These are phyloP conservation scores for Populus nigra DNA, from an alignment of 345 rosid genomes.

Conservation along the genomic window DNA sequence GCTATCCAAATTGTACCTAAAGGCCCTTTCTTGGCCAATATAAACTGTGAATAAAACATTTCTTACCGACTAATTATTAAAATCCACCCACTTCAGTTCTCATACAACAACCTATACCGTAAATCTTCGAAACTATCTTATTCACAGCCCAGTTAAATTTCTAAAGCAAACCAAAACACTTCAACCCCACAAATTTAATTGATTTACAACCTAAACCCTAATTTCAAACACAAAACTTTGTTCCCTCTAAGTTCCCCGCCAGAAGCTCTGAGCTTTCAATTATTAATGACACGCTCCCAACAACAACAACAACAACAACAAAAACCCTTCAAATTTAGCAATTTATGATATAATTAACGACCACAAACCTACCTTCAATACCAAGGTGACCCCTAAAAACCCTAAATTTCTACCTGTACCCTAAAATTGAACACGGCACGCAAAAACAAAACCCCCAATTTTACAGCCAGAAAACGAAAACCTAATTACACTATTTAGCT, in stretches of 20 bases:
- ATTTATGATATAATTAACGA: background rate
- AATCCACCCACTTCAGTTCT: background rate
- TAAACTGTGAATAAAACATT: constrained; percentile 99
- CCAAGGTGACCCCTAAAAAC: background rate
- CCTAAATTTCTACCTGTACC: constrained; percentile 8
- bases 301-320: background rate
- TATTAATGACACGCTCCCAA: background rate
- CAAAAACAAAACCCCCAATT: constrained; percentile 1
- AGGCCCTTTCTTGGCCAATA: constrained; percentile 99
- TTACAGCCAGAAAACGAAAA: constrained; percentile 1
- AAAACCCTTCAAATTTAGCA: background rate
- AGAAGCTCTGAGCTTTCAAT: background rate
- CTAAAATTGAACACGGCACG: background rate
- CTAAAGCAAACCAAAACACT: constrained; percentile 25
- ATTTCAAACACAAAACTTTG: background rate
- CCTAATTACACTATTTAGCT: constrained; percentile 14
- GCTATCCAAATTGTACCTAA: constrained; percentile 99
- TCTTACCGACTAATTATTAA: constrained; percentile 17
- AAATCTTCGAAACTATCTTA: background rate
- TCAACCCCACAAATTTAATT: constrained; percentile 6
- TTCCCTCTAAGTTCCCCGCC: background rate
- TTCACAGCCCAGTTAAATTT: background rate
- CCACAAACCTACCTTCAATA: constrained; percentile 1
- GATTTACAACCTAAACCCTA: constrained; percentile 15
- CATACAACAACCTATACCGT: background rate